These are phyloP conservation scores for Blepharisma japonicum DNA, from an alignment of 73 alveolate species.

Conservation along the genomic window DNA sequence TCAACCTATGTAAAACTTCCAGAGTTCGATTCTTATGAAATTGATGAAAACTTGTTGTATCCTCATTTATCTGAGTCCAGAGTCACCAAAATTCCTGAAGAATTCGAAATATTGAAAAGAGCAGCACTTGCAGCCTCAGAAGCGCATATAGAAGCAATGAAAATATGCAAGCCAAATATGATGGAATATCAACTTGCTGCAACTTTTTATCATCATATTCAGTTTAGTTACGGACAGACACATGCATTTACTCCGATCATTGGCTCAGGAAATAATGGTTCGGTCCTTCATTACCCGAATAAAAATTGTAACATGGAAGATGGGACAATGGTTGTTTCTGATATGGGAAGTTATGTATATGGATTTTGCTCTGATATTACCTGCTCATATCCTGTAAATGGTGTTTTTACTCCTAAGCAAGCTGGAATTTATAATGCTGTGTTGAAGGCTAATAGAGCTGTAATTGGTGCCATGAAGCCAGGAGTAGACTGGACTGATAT, in stretches of 20 bases:
- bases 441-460: conserved; percentile 80
- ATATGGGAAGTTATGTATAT: conserved; percentile 75
- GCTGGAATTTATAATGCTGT: conserved; percentile 57
- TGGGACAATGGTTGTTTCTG: conserved; percentile 68
- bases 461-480: conserved; percentile 71
- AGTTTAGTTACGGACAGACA: conserved; percentile 54
- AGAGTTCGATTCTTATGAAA: conserved; percentile 43
- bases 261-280: conserved; percentile 74
- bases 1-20: conserved; percentile 47
- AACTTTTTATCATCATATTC: conserved; percentile 55
- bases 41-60: conserved; percentile 60
- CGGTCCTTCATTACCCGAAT: conserved; percentile 77
- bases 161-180: conserved; percentile 66
- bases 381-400: conserved; percentile 90
- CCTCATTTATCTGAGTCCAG: conserved; percentile 69
- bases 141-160: conserved; percentile 69
- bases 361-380: conserved; percentile 97
- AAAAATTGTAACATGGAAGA: conserved; percentile 61
- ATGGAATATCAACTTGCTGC: conserved; percentile 66
- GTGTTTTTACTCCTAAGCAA: conserved; percentile 19
- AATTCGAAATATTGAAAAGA: conserved; percentile 67
- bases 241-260: conserved; percentile 46
- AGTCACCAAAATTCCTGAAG: conserved; percentile 64
- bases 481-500: conserved; percentile 94
- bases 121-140: conserved; percentile 67